Base-by-base conservation (phyloP, 495 filamentous ascomycete genomes). In the Cercophora samala region DNA sequence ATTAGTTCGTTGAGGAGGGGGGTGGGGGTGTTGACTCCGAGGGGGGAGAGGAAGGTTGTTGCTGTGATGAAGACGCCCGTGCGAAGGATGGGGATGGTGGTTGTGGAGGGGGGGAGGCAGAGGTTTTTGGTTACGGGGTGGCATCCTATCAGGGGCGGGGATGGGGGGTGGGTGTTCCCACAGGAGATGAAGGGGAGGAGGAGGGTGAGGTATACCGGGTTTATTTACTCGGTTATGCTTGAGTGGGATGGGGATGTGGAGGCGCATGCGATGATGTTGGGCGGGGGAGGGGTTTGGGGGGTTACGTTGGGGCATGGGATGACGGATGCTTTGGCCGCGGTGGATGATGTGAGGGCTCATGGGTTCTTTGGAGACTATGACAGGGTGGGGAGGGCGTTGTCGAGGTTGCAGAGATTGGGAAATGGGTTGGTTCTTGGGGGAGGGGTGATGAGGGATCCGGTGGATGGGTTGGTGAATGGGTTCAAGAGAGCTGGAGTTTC, bases 281-380 rank as follows among this genome's bases (percentile, higher is more conserved):
- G 69, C 1, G 76, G 76, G 22, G 53, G 53, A 54, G 53, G 53
- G 5, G 53, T 77, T 37, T 84, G 79, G 81, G 81, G 75, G 8
- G 79, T 81, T 21, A 76, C 81, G 8, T 65, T 84, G 52, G 81
- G 81, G 4, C 81, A 83, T 66, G 80, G 80, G 3, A 25, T 79
- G n/a, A 67, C 63, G 9, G 65, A 61, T 18, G 22, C 29, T 15
- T 24, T 1, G 25, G 11, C 18, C 1, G 1, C 25, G 4, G 22
- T 21, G 17, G 58, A 25, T 4, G 80, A 82, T 67, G 71, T 73
- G 13, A 75, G 81, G 56, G 76, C 69, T 1, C 81, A 84, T 66
- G 54, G 26, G 58, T 83, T 84, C 71, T 73, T 81, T 26, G 81
- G 81, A 24, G 67, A 78, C 61, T 78, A 81, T 52, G 62, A 66